Evolutionary conservation across 805 yeast genomes (phyloP).

Genomic region (Candida nanaspora): DNA sequence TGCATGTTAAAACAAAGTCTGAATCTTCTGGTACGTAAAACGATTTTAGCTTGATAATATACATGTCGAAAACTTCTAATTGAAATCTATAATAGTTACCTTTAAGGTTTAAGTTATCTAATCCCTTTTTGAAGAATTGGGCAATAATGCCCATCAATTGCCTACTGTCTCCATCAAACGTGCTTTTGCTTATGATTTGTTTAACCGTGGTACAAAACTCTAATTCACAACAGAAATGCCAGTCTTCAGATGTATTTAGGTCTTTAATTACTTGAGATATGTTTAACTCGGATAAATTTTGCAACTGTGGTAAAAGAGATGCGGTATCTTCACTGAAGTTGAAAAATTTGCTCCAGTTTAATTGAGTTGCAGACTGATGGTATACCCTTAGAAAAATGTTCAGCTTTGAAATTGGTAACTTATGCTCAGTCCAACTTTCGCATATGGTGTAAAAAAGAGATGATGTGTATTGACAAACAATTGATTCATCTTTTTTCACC

Average conservation of each 20-base stretch:
- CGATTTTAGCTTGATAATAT: constrained; percentile 13
- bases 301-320: neutral
- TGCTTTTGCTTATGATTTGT: neutral
- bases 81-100: constrained; percentile 1
- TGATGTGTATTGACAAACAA: constrained; percentile 8
- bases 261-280: neutral
- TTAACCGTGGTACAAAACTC: neutral
- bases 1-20: constrained; percentile 1
- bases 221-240: neutral
- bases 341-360: neutral
- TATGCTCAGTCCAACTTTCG: constrained; percentile 3
- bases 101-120: too few relatives aligned
- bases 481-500: constrained; percentile 1
- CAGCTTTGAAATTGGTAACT: constrained; percentile 1
- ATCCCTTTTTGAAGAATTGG: too few relatives aligned
- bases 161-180: neutral
- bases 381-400: constrained; percentile 1
- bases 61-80: constrained; percentile 11
- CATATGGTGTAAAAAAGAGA: constrained; percentile 3
- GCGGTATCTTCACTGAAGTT: neutral
- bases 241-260: neutral
- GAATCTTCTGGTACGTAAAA: constrained; percentile 1
- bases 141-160: neutral
- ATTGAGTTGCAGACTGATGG: neutral
- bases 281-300: neutral